Base-by-base conservation (phyloP, 2,329 filamentous ascomycete species). In the Trichoderma sp. region DNA sequence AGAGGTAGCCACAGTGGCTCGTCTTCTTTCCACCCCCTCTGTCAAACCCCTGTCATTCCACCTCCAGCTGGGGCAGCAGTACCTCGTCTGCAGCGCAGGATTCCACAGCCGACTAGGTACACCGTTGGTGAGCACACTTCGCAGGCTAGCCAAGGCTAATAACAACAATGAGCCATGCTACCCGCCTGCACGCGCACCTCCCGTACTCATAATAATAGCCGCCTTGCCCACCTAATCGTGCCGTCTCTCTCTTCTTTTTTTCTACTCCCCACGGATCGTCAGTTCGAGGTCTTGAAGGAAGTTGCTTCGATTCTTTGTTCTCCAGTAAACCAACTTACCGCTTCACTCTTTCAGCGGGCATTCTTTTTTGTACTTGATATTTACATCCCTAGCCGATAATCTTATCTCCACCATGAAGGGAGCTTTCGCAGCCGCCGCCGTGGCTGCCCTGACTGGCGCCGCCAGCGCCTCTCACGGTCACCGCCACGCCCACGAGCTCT, bases 301-400 rank as follows among this genome's bases (percentile, higher is more conserved):
- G 85, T 85, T 84, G 84, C 83, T 81, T 83, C 78, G 78, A 76
- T 83, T 84, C 81, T 85, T 87, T 84, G 83, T 87, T 87, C 84
- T 81, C 80, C 83, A 82, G 83, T 81, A 80, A 79, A 77, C 80
- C 80, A 83, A 88, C 85, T 82, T 80, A 92, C 92, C 92, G 92
- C 92, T 94, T 94, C 93, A 94, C 91, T 94, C 94, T 85, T 95
- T 95, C 87, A 95, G 93, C 93, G 93, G 93, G 90, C 92, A 91
- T 88, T 94, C 92, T 86, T 93, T 78, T 74, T 77, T 77, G 64
- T 73, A 33, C 68, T 76, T 71, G 41, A 41, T 74, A 50, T 56
- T 72, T 29, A 66, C 27, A 18, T 74, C 56, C 35, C 33, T 74
- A 65, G 45, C 29, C 77, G 63, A 71, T 69, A 78, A 18, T 81